Evolutionary conservation across 2,329 filamentous ascomycete species (phyloP).

Genomic region (Aspergillus aculeatinus): DNA sequence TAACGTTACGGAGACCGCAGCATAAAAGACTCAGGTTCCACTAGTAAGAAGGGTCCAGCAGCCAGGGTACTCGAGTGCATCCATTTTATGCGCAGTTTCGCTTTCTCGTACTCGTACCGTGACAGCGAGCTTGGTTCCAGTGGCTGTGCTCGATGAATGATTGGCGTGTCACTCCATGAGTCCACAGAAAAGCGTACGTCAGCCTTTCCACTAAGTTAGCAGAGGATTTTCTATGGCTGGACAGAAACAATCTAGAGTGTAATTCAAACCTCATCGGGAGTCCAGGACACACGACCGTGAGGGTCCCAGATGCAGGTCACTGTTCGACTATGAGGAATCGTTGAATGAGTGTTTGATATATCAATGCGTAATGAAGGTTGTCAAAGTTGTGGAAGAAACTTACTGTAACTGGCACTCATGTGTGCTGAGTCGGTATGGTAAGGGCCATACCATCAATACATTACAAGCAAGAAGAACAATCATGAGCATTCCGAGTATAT

Average conservation of each 20-base stretch:
- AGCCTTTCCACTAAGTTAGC: constrained; percentile 1
- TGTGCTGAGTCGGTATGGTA: too few species aligned
- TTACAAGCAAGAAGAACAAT: too few species aligned
- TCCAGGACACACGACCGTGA: neutral
- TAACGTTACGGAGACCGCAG: neutral
- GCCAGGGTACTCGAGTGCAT: neutral
- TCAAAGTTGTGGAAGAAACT: too few species aligned
- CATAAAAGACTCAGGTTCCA: constrained; percentile 1
- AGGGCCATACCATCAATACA: too few species aligned
- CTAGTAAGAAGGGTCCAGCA: constrained; percentile 2
- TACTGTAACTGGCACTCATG: too few species aligned
- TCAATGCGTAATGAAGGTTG: neutral
- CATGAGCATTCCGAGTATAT: too few species aligned
- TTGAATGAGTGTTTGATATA: neutral
- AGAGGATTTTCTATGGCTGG: neutral
- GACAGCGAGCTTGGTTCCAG: neutral
- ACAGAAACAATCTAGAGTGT: neutral
- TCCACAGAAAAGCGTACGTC: constrained; percentile 3
- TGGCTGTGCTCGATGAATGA: neutral
- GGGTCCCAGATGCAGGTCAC: neutral
- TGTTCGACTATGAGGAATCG: neutral
- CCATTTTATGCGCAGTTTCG: neutral
- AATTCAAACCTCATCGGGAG: neutral
- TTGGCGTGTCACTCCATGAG: neutral
- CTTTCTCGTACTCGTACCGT: neutral